Base-by-base conservation (phyloP, 108 stramenopile genomes). In the Chaetoceros muelleri region DNA sequence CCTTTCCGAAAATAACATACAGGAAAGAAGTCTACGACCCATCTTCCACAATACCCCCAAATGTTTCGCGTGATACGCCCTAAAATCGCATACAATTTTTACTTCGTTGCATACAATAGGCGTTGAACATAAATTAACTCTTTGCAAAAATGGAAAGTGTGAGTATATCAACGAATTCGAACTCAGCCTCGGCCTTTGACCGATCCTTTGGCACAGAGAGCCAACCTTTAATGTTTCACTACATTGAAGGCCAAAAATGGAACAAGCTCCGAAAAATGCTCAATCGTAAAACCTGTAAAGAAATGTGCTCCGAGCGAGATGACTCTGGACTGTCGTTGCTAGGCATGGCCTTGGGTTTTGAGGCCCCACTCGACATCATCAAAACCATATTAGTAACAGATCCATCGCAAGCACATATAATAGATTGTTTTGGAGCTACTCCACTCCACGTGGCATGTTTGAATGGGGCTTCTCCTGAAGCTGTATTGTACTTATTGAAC, bases 351-450 rank as follows among this genome's bases (percentile, higher is more conserved):
- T 13, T 40, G 13, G 34, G 34, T 10, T 40, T 40, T 13, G 34
- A 40, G 8, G 69, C 69, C n/a, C 87, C 87, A 8, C 50, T 90
- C 20, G 87, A 90, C 67, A 57, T 72, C 19, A 81, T 90, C 52
- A 90, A 85, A 58, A 85, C 82, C 44, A 31, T 82, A 16, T 57
- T 90, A 48, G 85, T 85, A 82, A 89, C 83, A 7, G 78, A 82
- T 65, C 34, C 8, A 40, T 40, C 34, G 5, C 34, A 40, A 13
- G 34, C 34, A 5, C 13, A 5, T 13, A 13, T 13, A 5, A 40
- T 13, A 13, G 34, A 40, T 13, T 40, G 5, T 10, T 40, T 40
- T 13, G 34, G 34, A 40, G 34, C 34, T 5, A 40, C 34, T 10
- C 34, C 34, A 13, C 34, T 40, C 13, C 34, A 40, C 34, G 13